phyloP scores from a whole-genome alignment of 176 grass and related monocot genomes.

The Dendrocalamus sinicus region DNA sequence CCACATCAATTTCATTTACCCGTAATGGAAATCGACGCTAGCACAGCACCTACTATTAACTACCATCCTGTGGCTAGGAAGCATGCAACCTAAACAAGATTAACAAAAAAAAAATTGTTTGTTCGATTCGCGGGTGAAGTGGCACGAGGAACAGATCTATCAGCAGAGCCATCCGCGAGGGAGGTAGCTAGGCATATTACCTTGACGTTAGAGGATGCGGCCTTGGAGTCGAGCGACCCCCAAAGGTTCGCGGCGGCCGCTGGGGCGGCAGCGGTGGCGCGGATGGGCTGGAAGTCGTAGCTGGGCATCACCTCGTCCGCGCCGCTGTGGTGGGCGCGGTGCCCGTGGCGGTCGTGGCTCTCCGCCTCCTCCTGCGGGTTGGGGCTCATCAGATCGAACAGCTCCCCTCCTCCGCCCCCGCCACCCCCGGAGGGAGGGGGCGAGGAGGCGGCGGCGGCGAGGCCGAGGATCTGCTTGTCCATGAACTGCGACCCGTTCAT shows the following conservation, averaged over 20 bases:
- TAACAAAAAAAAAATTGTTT: neutral
- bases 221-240: slow-evolving; percentile 57
- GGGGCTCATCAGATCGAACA: slow-evolving; percentile 67
- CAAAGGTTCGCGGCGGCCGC: slow-evolving; percentile 11
- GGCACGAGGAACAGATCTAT: slow-evolving; percentile 38
- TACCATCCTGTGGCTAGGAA: neutral
- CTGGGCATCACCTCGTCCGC: slow-evolving; percentile 60
- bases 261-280: slow-evolving; percentile 10
- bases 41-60: neutral
- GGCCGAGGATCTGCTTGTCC: slow-evolving; percentile 85
- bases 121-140: neutral
- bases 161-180: neutral
- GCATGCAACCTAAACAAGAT: neutral
- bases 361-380: slow-evolving; percentile 52
- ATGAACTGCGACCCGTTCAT: slow-evolving; percentile 86
- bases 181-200: slow-evolving; percentile 29
- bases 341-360: slow-evolving; percentile 26
- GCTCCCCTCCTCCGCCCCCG: neutral
- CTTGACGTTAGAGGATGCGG: slow-evolving; percentile 49
- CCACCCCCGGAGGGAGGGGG: neutral
- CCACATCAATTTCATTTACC: neutral
- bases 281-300: slow-evolving; percentile 79
- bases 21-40: neutral
- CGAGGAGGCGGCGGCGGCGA: slow-evolving; percentile 39
- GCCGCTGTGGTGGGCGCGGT: neutral